Evolutionary conservation across 73 alveolate genomes (phyloP), one percentile per base, ranked within the genome.

Genomic region (Stentor coeruleus): DNA sequence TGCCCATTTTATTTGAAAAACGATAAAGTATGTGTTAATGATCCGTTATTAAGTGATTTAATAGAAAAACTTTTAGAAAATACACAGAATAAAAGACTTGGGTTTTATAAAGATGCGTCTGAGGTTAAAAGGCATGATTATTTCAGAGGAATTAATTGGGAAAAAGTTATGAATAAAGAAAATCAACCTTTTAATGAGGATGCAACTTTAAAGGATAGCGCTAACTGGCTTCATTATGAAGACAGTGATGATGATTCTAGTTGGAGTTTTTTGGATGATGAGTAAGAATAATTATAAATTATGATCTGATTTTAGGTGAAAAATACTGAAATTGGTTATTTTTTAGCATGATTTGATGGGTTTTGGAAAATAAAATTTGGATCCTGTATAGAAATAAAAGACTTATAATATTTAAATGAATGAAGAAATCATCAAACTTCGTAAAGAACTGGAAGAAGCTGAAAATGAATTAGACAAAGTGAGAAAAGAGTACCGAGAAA

Each of bases 291-390:
- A n/a, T n/a, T n/a, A n/a, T n/a, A n/a, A n/a, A n/a, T n/a, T n/a
- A n/a, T n/a, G n/a, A n/a, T n/a, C n/a, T n/a, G n/a, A n/a, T n/a
- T n/a, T n/a, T n/a, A n/a, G n/a, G n/a, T n/a, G n/a, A n/a, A n/a
- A n/a, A n/a, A n/a, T n/a, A n/a, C n/a, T n/a, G n/a, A n/a, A n/a
- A n/a, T n/a, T n/a, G n/a, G n/a, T n/a, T n/a, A n/a, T n/a, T n/a
- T 30, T 83, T 82, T 73, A 74, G 85, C 14, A 37, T 74, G 2
- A 82, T 84, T n/a, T 74, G 6, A 41, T 81, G 87, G 28, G 82
- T 31, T 4, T 59, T n/a, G n/a, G n/a, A n/a, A n/a, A n/a, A n/a
- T n/a, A n/a, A n/a, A n/a, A n/a, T n/a, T n/a, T n/a, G n/a, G n/a
- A n/a, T n/a, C n/a, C n/a, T n/a, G n/a, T n/a, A n/a, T n/a, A n/a